Conservation (phyloP, 192 early-diverging fungal species). For the Coemansia sp. region DNA sequence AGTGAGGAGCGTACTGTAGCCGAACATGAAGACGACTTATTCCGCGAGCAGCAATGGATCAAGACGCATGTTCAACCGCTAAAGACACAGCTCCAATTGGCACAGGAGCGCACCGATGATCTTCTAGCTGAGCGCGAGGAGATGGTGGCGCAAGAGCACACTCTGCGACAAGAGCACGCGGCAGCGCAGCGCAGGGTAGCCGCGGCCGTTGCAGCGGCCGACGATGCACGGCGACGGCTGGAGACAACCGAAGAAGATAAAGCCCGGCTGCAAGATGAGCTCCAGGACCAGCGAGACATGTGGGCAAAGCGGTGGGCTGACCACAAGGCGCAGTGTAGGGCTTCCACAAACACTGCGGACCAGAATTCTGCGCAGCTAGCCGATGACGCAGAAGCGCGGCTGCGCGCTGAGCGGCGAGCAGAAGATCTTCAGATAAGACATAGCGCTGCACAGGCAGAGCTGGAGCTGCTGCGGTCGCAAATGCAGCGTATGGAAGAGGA, state of each 20-base stretch:
- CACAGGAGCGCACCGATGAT: conserved; percentile 44
- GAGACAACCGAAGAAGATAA: conserved; percentile 37
- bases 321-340: conserved; percentile 25
- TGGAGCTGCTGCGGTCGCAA: conserved; percentile 21
- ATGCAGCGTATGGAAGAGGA: conserved; percentile 27
- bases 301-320: conserved; percentile 41
- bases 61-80: conserved; percentile 35
- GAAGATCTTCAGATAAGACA: conserved; percentile 22
- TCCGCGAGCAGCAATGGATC: conserved; percentile 28
- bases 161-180: conserved; percentile 29
- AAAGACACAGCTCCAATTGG: conserved; percentile 35
- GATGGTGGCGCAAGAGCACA: conserved; percentile 24
- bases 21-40: conserved; percentile 3
- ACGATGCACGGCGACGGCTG: conserved; percentile 20
- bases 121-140: conserved; percentile 46
- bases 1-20: neutral
- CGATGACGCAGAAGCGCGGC: conserved; percentile 35
- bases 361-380: conserved; percentile 11
- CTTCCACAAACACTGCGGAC: neutral
- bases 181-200: conserved; percentile 26
- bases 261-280: conserved; percentile 25
- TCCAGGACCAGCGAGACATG: conserved; percentile 32
- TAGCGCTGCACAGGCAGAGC: conserved; percentile 27
- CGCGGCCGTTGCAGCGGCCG: conserved; percentile 15
- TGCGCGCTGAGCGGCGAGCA: conserved; percentile 37